Evolutionary conservation across 2,329 filamentous ascomycete species (phyloP), one percentile per base, ranked within the genome.

Genomic region (Alternaria brassicae): DNA sequence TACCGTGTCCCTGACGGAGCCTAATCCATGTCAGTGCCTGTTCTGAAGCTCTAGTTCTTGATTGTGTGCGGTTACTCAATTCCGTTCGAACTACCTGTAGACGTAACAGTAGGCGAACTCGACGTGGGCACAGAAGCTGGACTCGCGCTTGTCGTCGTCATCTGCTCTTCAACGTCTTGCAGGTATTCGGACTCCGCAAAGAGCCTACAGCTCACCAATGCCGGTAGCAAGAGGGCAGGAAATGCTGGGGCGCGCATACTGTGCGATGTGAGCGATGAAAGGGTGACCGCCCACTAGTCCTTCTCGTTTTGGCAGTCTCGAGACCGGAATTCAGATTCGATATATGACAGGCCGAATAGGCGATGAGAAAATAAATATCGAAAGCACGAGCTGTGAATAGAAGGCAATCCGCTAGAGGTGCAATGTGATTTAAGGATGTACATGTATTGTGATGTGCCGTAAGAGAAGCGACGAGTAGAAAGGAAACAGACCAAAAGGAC

Each of bases 1-100:
- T 10, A 10, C 30, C 61, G 15, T 57, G 54, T 48, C 30, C 62
- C 52, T 66, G 63, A 55, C 62, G 65, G 6, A 66, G 60, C 37
- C 67, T 70, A 21, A 12, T n/a, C 15, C 2, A 8, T 23, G 21
- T 63, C 15, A 63, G 58, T 23, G 17, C n/a, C 17, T 37, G 12
- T 28, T 49, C 3, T 27, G 21, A 15, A 12, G 23, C 13, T 3
- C 2, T 37, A 25, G 10, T 21, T 23, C 9, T 10, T 23, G 6
- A 36, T 2, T 44, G n/a, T 28, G 9, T 9, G 12, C 3, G 39
- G 13, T 25, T 58, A 60, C 47, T 55, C 51, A 21, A 62, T 40
- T 10, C 28, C 40, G 3, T 21, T 41, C 15, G 15, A 6, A 4
- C 13, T n/a, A 9, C 25, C 17, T 9, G 34, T 40, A 3, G 19